Conservation (phyloP, 169 alveolate species). For the Plasmodium blacklocki region DNA sequence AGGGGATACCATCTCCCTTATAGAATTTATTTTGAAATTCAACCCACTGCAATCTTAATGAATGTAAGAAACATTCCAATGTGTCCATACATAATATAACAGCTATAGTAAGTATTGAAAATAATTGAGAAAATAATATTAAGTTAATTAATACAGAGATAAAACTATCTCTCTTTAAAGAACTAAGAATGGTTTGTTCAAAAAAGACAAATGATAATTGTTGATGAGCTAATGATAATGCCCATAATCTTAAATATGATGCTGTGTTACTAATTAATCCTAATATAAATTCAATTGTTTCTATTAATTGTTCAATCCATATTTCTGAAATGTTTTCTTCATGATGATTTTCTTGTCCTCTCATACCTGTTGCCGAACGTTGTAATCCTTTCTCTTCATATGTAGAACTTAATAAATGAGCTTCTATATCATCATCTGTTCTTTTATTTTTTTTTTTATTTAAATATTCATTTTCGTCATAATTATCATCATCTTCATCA, state of each 20-base stretch:
- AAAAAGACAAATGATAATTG: conserved; percentile 96
- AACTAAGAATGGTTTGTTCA: conserved; percentile 85
- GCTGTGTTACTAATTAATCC: conserved; percentile 99
- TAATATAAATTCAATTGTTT: conserved; percentile 98
- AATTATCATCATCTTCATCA: background rate
- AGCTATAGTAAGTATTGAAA: conserved; percentile 94
- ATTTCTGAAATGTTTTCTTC: conserved; percentile 88
- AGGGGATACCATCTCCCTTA: conserved; percentile 97
- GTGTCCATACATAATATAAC: conserved; percentile 99
- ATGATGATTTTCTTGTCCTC: conserved; percentile 76
- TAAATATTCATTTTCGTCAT: conserved; percentile 12
- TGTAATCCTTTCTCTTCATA: conserved; percentile 29
- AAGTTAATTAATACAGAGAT: conserved; percentile 79
- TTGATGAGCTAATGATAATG: conserved; percentile 99
- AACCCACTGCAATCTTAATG: conserved; percentile 99
- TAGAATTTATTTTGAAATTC: conserved; percentile 99
- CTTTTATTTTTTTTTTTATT: conserved; percentile 14
- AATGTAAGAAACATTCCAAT: conserved; percentile 99
- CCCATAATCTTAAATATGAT: conserved; percentile 99
- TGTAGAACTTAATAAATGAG: conserved; percentile 79
- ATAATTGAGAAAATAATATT: conserved; percentile 86
- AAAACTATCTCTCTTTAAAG: conserved; percentile 73
- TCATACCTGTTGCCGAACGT: background rate
- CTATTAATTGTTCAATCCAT: conserved; percentile 97
- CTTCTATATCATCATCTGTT: conserved; percentile 79